These are phyloP conservation scores for Lophium mytilinum DNA, from an alignment of 495 filamentous ascomycete genomes.

Conservation along the genomic window DNA sequence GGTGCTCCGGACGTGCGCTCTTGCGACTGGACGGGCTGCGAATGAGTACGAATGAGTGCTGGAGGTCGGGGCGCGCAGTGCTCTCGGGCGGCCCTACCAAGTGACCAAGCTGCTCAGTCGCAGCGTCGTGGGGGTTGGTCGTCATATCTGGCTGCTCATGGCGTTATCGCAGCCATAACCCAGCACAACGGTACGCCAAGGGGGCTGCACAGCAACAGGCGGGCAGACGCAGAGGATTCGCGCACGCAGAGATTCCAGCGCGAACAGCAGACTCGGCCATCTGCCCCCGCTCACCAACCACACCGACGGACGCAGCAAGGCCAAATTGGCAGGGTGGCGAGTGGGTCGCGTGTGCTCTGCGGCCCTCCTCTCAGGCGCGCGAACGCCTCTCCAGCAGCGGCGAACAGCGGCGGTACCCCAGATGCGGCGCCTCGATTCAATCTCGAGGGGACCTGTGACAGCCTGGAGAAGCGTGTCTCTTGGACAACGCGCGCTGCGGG, in stretches of 20 bases:
- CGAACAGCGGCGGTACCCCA: background rate
- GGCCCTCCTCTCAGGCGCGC: background rate
- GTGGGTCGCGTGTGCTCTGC: background rate
- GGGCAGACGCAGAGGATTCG: background rate
- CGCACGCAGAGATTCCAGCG: background rate
- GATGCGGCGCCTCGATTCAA: background rate
- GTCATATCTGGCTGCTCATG: constrained; percentile 1
- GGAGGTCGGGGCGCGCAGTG: no score
- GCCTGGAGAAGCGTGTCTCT: background rate
- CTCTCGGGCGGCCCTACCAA: no score
- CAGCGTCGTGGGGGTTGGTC: background rate
- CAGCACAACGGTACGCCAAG: background rate
- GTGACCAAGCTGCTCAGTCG: background rate
- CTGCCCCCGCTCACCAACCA: background rate
- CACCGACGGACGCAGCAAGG: background rate
- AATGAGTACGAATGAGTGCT: no score
- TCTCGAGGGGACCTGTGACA: background rate
- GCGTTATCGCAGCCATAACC: background rate
- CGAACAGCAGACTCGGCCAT: background rate
- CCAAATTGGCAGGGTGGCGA: background rate
- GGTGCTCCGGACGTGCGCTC: no score
- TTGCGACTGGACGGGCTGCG: no score
- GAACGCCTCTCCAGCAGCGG: background rate
- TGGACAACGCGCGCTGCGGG: no score
- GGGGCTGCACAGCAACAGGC: background rate